Percentiles rank a stretch among this genome's conserved stretches.
These are phyloP conservation scores for Candida manassasensis DNA, from an alignment of 805 yeast species.

Conservation along the genomic window DNA sequence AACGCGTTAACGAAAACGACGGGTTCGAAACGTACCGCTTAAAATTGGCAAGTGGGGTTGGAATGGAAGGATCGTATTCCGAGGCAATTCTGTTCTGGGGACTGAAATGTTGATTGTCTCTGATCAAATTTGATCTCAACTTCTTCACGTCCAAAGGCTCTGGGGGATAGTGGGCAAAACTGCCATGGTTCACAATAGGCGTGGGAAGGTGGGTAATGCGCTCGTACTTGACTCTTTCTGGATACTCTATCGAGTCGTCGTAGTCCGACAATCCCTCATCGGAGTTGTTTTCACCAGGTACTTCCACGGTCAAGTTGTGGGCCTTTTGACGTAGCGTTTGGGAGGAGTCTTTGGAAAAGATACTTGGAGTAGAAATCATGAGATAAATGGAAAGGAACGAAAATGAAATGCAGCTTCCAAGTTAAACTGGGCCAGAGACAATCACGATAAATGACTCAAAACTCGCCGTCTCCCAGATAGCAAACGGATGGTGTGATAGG, in stretches of 20 bases:
- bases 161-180: slow-evolving; percentile 13
- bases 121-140: slow-evolving; percentile 2
- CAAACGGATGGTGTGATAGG: no score
- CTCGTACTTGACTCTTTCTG: slow-evolving; percentile 18
- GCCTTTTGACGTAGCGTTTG: neutral
- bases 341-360: neutral
- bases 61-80: slow-evolving; percentile 28
- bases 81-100: slow-evolving; percentile 25
- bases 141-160: slow-evolving; percentile 2
- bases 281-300: slow-evolving; percentile 3
- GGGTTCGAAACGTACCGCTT: slow-evolving; percentile 7
- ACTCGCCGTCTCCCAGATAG: no score
- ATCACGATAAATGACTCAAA: no score
- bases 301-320: neutral
- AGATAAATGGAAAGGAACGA: neutral
- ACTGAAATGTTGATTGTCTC: neutral
- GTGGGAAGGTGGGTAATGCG: slow-evolving; percentile 43
- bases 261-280: slow-evolving; percentile 1
- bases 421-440: no score
- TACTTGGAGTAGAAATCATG: neutral
- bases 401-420: no score
- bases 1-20: slow-evolving; percentile 4
- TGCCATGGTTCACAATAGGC: slow-evolving; percentile 29
- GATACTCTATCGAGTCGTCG: slow-evolving; percentile 1
- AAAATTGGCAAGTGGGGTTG: slow-evolving; percentile 6